Percentiles rank a stretch among this genome's conserved stretches.
These are phyloP conservation scores for Gypsophila paniculata DNA, from an alignment of 179 eudicot genomes.

Conservation along the genomic window DNA sequence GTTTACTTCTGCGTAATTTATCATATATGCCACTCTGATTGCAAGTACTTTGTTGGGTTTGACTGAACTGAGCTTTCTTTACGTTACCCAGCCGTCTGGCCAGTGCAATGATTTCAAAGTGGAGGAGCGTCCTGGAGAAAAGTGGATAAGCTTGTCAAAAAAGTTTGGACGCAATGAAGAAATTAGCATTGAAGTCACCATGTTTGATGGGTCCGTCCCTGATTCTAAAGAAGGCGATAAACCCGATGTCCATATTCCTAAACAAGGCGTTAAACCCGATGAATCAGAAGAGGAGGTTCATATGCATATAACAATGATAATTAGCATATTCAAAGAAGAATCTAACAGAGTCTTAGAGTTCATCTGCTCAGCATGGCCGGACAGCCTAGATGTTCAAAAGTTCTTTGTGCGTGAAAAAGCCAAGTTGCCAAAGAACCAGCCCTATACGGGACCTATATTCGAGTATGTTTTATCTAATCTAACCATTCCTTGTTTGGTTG, in stretches of 20 bases:
- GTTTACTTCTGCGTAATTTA: not conserved
- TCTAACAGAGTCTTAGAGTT: constrained; percentile 53
- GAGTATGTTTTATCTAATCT: constrained; percentile 34
- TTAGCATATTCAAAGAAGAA: constrained; percentile 55
- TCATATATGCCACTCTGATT: not conserved
- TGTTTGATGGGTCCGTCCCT: constrained; percentile 69
- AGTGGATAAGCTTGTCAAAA: constrained; percentile 65
- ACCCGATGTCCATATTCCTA: constrained; percentile 31
- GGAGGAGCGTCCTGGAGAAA: constrained; percentile 68
- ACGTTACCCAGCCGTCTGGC: constrained; percentile 39
- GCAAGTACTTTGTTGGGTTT: not conserved
- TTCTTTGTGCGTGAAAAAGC: constrained; percentile 49
- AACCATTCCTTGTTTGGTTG: constrained; percentile 11
- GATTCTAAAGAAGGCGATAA: constrained; percentile 37
- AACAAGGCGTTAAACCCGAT: constrained; percentile 34
- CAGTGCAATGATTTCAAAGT: constrained; percentile 55
- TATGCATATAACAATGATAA: constrained; percentile 57
- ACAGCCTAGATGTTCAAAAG: constrained; percentile 54
- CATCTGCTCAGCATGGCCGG: constrained; percentile 86
- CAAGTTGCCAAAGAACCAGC: constrained; percentile 29
- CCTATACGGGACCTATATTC: constrained; percentile 71
- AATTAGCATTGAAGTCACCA: constrained; percentile 72
- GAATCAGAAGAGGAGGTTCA: constrained; percentile 39
- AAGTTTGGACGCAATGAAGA: constrained; percentile 60
- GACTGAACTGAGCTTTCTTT: not conserved